phyloP scores from a whole-genome alignment of 179 eudicot genomes.

The Silene vulgaris region DNA sequence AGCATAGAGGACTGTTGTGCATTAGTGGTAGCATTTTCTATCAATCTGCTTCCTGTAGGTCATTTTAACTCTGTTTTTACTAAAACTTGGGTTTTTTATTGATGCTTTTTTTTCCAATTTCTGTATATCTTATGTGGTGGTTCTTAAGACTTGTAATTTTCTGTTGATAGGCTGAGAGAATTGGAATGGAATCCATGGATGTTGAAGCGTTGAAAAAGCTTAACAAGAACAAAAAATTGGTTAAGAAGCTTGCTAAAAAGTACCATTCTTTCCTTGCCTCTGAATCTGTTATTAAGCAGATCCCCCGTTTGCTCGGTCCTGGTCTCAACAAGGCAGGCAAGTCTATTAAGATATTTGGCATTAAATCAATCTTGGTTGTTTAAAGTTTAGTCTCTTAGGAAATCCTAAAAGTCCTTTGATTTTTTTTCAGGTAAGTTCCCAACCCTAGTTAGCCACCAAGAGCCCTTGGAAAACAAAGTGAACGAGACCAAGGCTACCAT shows the following conservation, averaged over 20 bases:
- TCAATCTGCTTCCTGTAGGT: too few relatives aligned
- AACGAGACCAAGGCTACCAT: slow-evolving; percentile 76
- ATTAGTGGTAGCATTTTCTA: too few relatives aligned
- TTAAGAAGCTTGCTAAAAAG: slow-evolving; percentile 88
- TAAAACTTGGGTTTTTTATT: too few relatives aligned
- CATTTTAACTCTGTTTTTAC: too few relatives aligned
- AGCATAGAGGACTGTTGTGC: too few relatives aligned
- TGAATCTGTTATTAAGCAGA: slow-evolving; percentile 52
- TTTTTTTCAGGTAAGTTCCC: slow-evolving; percentile 68
- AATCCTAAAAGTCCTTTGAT: background rate
- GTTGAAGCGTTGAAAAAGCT: slow-evolving; percentile 44
- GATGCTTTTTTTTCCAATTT: background rate
- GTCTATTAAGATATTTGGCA: slow-evolving; percentile 5
- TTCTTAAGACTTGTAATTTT: background rate
- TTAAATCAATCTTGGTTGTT: background rate
- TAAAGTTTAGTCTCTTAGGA: background rate
- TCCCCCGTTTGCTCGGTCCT: slow-evolving; percentile 52
- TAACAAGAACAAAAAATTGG: slow-evolving; percentile 89
- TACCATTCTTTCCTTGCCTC: slow-evolving; percentile 81
- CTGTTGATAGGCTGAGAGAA: slow-evolving; percentile 35
- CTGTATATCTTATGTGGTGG: background rate
- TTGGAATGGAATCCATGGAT: slow-evolving; percentile 43
- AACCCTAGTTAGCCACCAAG: slow-evolving; percentile 77
- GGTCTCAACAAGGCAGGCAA: slow-evolving; percentile 58
- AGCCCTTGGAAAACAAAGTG: slow-evolving; percentile 66